A percentile compares a stretch with the other conserved stretches of the same genome.
Evolutionary conservation across 2,329 filamentous ascomycete species (phyloP).

Genomic region (Talaromyces sp.): DNA sequence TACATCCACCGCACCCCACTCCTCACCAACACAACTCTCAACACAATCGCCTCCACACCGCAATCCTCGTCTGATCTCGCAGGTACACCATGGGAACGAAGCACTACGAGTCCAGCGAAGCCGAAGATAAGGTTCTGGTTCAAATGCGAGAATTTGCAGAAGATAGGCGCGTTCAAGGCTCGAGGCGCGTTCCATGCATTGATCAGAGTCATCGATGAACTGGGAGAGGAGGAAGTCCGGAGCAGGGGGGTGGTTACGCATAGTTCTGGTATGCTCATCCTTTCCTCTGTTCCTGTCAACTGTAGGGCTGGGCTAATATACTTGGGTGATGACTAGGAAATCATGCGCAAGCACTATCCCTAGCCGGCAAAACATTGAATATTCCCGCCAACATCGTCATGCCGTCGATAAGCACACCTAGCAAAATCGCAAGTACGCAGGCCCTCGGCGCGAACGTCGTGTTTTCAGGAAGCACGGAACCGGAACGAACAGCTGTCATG

Average conservation of each 20-base stretch:
- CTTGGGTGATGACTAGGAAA: conserved; percentile 60
- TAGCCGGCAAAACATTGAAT: conserved; percentile 69
- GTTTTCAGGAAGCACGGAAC: conserved; percentile 75
- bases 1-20: conserved; percentile 82
- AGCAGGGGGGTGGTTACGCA: conserved; percentile 79
- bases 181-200: conserved; percentile 87
- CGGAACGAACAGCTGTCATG: conserved; percentile 76
- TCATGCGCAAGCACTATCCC: conserved; percentile 86
- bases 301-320: background rate
- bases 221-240: conserved; percentile 58
- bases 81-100: conserved; percentile 56
- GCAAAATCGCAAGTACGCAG: conserved; percentile 79
- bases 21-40: conserved; percentile 72
- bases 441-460: conserved; percentile 73
- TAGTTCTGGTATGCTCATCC: conserved; percentile 73
- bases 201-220: conserved; percentile 60
- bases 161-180: conserved; percentile 87
- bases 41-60: conserved; percentile 68
- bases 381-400: conserved; percentile 88
- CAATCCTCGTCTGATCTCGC: conserved; percentile 53
- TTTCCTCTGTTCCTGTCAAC: background rate
- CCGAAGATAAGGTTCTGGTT: conserved; percentile 76
- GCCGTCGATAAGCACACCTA: conserved; percentile 78
- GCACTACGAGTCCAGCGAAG: conserved; percentile 48
- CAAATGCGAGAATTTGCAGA: conserved; percentile 93